Evolutionary conservation across 306 rosid species (phyloP), one percentile per base, ranked within the genome.

Genomic region (Prunus davidiana): DNA sequence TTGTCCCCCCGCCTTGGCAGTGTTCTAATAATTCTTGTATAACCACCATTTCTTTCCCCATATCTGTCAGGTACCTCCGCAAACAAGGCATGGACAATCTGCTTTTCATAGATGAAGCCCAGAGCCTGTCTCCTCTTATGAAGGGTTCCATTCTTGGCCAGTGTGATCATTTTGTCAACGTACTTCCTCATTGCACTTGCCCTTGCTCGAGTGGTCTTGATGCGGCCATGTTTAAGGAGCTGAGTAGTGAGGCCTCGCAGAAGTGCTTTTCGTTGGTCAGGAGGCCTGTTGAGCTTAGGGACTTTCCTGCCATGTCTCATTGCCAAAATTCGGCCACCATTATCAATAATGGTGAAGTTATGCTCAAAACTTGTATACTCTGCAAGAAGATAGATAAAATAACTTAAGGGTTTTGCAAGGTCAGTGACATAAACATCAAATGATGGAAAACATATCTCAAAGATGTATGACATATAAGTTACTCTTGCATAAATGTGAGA

Each of bases 81-180:
- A 80, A 95, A 95, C 43, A 95, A 81, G 58, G 98, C 98, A 78
- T 95, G 98, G 51, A 95, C 98, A 69, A 95, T 86, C 83, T 95
- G 97, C 84, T 95, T 95, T 84, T 95, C 97, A 18, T 95, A 95
- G 65, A 95, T 85, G 84, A 86, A 95, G 34, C 98, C 97, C 38
- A 95, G 94, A 47, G 98, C 98, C 28, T 95, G 98, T 84, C 98
- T 88, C 86, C 98, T 90, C 86, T 95, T 95, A 76, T 95, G 98
- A 56, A 95, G 97, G 66, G 97, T 86, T 38, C 98, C 98, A 45
- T 89, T 91, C 74, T 95, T 95, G 38, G 98, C 98, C 64, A 95
- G 78, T 47, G 97, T 92, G 75, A 95, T 88, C 98, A 95, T 95
- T 77, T 95, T 95, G 81, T 95, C 98, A 27, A 95, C 90, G 73